Evolutionary conservation across 495 filamentous ascomycete genomes (phyloP), one percentile per base, ranked within the genome.

Genomic region (Xylaria nigripes): DNA sequence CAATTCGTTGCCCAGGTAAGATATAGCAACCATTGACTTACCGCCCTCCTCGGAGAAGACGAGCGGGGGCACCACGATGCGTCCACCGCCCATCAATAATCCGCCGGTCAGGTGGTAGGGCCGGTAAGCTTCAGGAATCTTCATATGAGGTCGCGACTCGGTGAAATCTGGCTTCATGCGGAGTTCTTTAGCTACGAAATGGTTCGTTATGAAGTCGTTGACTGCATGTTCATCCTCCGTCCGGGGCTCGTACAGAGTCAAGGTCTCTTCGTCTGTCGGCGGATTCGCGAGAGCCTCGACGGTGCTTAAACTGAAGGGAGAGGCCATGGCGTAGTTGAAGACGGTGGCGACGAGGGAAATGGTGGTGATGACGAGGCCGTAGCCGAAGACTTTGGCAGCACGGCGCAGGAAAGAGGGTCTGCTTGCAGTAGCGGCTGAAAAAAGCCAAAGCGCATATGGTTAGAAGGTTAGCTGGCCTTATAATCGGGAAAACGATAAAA

Each of bases 131-230:
- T 75, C 70, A 0, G 90, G 89, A 61, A 96, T 85, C 66, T 90
- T 92, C 60, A 96, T 69, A 65, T 96, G 87, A 19, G 94, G 94
- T 30, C 94, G 79, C 16, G 86, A 82, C 65, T 94, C 92, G 21
- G 74, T 75, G 69, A 85, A 88, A 3, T 78, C 79, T 10, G 83
- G 76, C 60, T 86, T 76, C 15, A 69, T 70, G 23, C 89, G 84
- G n/a, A 96, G 74, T 13, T 75, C 74, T 4, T 71, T 60, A 12
- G 83, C 73, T 6, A 96, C 61, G 7, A 89, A 88, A 70, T 95
- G 90, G 55, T 73, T 81, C 62, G 80, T 77, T 63, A 97, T 89
- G 62, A 79, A 76, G 23, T 79, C 71, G 55, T 96, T 83, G 53
- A 92, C 78, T 54, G 83, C 77, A 41, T 70, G 73, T 19, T 84